Evolutionary conservation across 441 rosid species (phyloP).

Genomic region (Eutrema salsugineum): DNA sequence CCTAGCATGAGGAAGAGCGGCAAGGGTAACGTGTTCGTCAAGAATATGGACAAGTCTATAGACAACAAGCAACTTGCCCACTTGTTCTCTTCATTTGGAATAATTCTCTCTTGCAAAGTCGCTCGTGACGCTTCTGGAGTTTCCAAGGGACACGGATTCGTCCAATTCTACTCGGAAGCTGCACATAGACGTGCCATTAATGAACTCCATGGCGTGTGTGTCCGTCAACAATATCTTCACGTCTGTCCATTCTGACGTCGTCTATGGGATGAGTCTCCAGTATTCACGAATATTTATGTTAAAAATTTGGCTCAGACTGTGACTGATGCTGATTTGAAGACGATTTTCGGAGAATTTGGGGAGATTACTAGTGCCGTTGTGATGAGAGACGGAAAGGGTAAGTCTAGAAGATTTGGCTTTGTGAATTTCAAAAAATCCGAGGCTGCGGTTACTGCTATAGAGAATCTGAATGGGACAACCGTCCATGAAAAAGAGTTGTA

Average conservation of each 20-base stretch:
- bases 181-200: conserved; percentile 44
- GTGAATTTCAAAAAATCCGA: conserved; percentile 54
- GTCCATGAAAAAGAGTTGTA: conserved; percentile 46
- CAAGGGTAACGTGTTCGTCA: conserved; percentile 54
- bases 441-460: conserved; percentile 44
- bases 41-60: conserved; percentile 49
- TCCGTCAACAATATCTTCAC: conserved; percentile 44
- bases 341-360: conserved; percentile 43
- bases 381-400: conserved; percentile 50
- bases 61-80: conserved; percentile 52
- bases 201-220: conserved; percentile 39
- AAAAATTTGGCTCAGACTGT: conserved; percentile 48
- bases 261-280: conserved; percentile 33
- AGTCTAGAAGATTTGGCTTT: conserved; percentile 57
- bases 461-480: conserved; percentile 45
- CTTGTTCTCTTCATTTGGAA: conserved; percentile 48
- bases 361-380: conserved; percentile 52
- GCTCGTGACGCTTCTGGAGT: conserved; percentile 43
- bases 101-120: conserved; percentile 56
- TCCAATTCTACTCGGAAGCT: conserved; percentile 49
- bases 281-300: conserved; percentile 62
- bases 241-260: conserved; percentile 50
- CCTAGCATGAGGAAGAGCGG: conserved; percentile 60
- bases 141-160: conserved; percentile 58
- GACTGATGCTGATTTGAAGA: conserved; percentile 52